Evolutionary conservation across 169 alveolate genomes (phyloP).

Genomic region (Cryptosporidium andersoni): DNA sequence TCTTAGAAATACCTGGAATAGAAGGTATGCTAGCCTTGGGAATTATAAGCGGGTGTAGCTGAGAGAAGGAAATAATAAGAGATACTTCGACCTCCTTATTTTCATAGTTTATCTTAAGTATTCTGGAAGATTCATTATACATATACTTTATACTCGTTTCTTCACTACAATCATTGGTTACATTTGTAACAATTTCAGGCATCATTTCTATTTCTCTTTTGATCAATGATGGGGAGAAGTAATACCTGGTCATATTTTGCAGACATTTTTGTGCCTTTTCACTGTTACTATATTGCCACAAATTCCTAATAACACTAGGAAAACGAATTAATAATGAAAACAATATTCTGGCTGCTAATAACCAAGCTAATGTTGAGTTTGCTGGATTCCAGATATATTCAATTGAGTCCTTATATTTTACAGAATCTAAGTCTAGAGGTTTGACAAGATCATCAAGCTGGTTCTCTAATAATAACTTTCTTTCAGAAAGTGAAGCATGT

Average conservation of each 20-base stretch:
- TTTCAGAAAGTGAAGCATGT: slow-evolving; percentile 36
- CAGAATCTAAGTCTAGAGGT: background rate
- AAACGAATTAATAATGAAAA: slow-evolving; percentile 36
- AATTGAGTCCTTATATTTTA: background rate
- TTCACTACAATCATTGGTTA: slow-evolving; percentile 3
- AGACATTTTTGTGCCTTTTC: slow-evolving; percentile 19
- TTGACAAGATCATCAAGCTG: slow-evolving; percentile 27
- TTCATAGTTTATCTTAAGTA: slow-evolving; percentile 27
- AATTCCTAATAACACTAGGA: slow-evolving; percentile 53
- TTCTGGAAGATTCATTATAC: slow-evolving; percentile 32
- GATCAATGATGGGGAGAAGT: slow-evolving; percentile 38
- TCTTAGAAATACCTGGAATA: slow-evolving; percentile 45
- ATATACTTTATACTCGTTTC: slow-evolving; percentile 24
- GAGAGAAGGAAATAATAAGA: slow-evolving; percentile 34
- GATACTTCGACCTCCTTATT: slow-evolving; percentile 50
- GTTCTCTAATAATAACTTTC: slow-evolving; percentile 18
- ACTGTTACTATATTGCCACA: slow-evolving; percentile 44
- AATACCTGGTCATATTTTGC: slow-evolving; percentile 25
- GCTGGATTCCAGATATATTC: slow-evolving; percentile 20
- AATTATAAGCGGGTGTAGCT: slow-evolving; percentile 39
- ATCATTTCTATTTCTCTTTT: slow-evolving; percentile 25
- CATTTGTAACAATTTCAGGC: slow-evolving; percentile 9
- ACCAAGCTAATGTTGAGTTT: slow-evolving; percentile 36
- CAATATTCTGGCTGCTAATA: slow-evolving; percentile 42
- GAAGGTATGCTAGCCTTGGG: slow-evolving; percentile 45